Evolutionary conservation across 2,329 filamentous ascomycete genomes (phyloP), one percentile per base, ranked within the genome.

Genomic region (Diaporthe humulicola): DNA sequence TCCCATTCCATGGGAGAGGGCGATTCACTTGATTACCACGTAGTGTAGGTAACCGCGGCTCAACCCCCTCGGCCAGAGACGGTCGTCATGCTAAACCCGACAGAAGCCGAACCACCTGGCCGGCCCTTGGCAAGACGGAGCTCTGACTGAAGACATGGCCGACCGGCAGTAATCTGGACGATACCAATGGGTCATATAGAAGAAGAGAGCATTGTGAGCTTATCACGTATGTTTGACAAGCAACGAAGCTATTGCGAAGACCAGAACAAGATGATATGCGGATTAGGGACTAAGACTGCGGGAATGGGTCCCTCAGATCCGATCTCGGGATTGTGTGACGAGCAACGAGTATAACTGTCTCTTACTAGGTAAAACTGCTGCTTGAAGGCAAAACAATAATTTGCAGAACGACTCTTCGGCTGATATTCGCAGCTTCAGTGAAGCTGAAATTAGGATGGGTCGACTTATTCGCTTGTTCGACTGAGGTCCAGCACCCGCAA

Each of bases 61-160:
- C 64, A 69, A 56, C 30, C 57, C 50, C 48, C 66, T 71, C 48
- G 64, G 69, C 54, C 69, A 36, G 52, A 57, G 19, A 14, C 48
- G 45, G 69, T 69, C 45, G 61, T 70, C 60, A 72, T 72, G 19
- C 60, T 71, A 74, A 71, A 66, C 72, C 74, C 74, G 74, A 76
- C 56, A 74, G 52, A 76, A 76, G 66, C 74, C 74, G 74, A 70
- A 38, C 25, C 22, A 52, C 58, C 50, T 71, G 28, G 42, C n/a
- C 36, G 28, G 42, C n/a, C 36, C 50, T 42, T 30, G 54, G 36
- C 54, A 22, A 61, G 52, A 54, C 42, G 58, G 38, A 38, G 50
- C 50, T 19, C 8, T 45, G 33, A 22, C 30, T 52, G 38, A 30
- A 45, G 57, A 36, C 28, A 30, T 70, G 45, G 10, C 28, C 40